Evolutionary conservation across 1,284 basidiomycete species (phyloP), one percentile per base, ranked within the genome.

Genomic region (Naganishia cerealis): DNA sequence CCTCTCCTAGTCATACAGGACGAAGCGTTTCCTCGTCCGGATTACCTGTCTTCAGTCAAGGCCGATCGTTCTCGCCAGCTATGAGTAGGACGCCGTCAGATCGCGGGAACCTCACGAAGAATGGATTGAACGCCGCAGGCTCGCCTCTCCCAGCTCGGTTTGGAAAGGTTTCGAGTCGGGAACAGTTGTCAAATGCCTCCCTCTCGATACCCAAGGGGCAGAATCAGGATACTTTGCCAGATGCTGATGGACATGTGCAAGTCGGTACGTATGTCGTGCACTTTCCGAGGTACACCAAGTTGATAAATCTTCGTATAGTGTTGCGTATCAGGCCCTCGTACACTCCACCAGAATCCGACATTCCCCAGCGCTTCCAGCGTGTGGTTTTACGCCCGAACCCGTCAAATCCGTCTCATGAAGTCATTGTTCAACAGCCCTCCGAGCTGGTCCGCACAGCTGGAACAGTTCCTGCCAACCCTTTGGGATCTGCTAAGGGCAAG

Each of bases 341-440:
- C 67, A 81, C 83, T 53, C 90, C 93, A 76, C 91, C 95, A 83
- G 85, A 89, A 67, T 83, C 84, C 68, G 88, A 87, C 75, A 94
- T 97, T 72, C 94, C 95, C 72, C 86, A 89, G 81, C 90, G 94
- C 80, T 97, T 97, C 82, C 94, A 96, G 81, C 87, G 90, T 72
- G 87, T 87, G 73, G 88, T 94, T 75, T 87, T 98, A 10, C 56
- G 29, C 8, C 79, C 89, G 91, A 76, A 86, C 90, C 54, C 84
- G 84, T 65, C 73, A 76, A 36, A 58, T 67, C 21, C 87, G 85
- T 48, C 78, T 83, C 56, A 91, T 85, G 87, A 87, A 42, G 87
- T 96, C 65, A 82, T 88, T 40, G 87, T 94, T 73, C 91, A 94
- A 78, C 82, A 79, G 55, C 40, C 53, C 50, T 63, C 55, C 29